These are phyloP conservation scores for Mycena galericulata DNA, from an alignment of 768 basidiomycete species.

Conservation along the genomic window DNA sequence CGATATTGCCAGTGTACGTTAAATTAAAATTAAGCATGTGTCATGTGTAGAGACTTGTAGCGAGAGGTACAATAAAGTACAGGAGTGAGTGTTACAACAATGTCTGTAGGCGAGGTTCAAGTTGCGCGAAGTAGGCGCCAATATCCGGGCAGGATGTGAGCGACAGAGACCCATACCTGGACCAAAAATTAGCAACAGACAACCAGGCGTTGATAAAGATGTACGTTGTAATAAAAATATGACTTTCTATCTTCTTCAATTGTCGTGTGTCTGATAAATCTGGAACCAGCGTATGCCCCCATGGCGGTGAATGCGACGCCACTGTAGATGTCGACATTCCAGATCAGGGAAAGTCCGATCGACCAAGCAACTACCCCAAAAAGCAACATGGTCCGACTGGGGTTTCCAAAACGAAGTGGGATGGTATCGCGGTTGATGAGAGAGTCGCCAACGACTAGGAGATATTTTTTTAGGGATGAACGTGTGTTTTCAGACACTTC, in stretches of 20 bases:
- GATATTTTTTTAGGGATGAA: constrained; percentile 41
- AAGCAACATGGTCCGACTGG: constrained; percentile 40
- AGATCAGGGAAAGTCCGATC: constrained; percentile 42
- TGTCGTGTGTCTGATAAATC: constrained; percentile 46
- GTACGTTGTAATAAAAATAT: constrained; percentile 52
- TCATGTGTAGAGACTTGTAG: too few species aligned
- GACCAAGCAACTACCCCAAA: constrained; percentile 51
- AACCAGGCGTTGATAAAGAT: constrained; percentile 17
- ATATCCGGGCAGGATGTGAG: constrained; percentile 49
- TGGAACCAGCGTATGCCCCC: constrained; percentile 43
- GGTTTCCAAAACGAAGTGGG: constrained; percentile 53
- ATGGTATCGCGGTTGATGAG: constrained; percentile 52
- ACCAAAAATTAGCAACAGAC: neutral
- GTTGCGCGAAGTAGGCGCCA: constrained; percentile 42
- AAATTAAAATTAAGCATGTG: too few species aligned
- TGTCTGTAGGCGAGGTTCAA: too few species aligned
- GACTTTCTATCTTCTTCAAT: constrained; percentile 47
- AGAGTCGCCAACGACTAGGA: constrained; percentile 47
- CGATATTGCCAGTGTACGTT: too few species aligned
- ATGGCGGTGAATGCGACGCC: constrained; percentile 42
- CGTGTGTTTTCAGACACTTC: constrained; percentile 35
- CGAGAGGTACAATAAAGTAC: too few species aligned
- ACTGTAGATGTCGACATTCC: constrained; percentile 45
- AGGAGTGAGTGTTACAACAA: too few species aligned
- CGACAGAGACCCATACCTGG: constrained; percentile 52